A percentile compares a stretch with the other conserved stretches of the same genome.
phyloP scores from a whole-genome alignment of 2,329 filamentous ascomycete species.

The Lasiodiplodia theobromae region DNA sequence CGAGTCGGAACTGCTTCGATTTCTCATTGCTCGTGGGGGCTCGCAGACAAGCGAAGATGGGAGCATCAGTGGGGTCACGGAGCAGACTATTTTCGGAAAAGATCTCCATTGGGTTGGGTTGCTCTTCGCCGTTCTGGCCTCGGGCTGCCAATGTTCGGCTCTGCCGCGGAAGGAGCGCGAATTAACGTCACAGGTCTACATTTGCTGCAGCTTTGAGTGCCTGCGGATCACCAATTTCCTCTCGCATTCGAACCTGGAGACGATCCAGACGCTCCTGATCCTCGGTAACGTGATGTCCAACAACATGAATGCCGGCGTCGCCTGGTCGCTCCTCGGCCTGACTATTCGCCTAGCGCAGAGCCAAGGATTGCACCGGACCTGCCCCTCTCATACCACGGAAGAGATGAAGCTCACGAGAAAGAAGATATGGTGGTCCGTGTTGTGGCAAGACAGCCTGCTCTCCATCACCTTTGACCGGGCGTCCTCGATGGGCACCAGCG shows the following conservation, averaged over 20 bases:
- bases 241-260: slow-evolving; percentile 66
- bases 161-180: slow-evolving; percentile 66
- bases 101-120: slow-evolving; percentile 65
- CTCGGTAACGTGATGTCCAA: slow-evolving; percentile 69
- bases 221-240: slow-evolving; percentile 69
- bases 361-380: slow-evolving; percentile 66
- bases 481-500: slow-evolving; percentile 62
- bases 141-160: slow-evolving; percentile 66
- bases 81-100: slow-evolving; percentile 64
- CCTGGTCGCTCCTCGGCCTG: slow-evolving; percentile 66
- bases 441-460: slow-evolving; percentile 70
- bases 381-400: slow-evolving; percentile 59
- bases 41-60: slow-evolving; percentile 50
- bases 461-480: slow-evolving; percentile 69
- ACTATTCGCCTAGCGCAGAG: slow-evolving; percentile 67
- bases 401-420: slow-evolving; percentile 51
- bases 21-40: slow-evolving; percentile 60
- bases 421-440: slow-evolving; percentile 64
- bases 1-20: slow-evolving; percentile 60
- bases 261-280: slow-evolving; percentile 67
- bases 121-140: slow-evolving; percentile 68
- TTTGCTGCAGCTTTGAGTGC: slow-evolving; percentile 71
- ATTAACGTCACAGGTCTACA: slow-evolving; percentile 69
- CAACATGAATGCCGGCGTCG: slow-evolving; percentile 70
- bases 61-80: slow-evolving; percentile 52